These are phyloP conservation scores for Colletotrichum eleusines DNA, from an alignment of 2,329 filamentous ascomycete species.

Conservation along the genomic window DNA sequence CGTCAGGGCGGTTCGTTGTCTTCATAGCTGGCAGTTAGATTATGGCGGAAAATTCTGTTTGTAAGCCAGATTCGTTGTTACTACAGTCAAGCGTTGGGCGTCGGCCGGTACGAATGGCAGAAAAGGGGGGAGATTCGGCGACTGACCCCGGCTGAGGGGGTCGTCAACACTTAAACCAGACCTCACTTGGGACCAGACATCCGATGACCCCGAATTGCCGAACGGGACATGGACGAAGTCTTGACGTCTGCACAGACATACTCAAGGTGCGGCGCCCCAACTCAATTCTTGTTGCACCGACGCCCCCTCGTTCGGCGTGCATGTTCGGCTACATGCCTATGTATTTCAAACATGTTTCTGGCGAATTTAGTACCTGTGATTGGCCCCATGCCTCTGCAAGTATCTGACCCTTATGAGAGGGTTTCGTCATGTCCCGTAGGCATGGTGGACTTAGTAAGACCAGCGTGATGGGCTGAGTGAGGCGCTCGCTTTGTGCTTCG, in stretches of 20 bases:
- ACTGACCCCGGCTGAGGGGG: slow-evolving; percentile 2
- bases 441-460: not conserved
- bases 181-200: not conserved
- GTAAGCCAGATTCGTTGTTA: not conserved
- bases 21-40: not conserved
- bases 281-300: not conserved
- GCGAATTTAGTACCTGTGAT: too few relatives aligned
- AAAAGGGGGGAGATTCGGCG: not conserved
- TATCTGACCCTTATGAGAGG: not conserved
- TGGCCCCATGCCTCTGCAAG: not conserved
- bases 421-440: not conserved
- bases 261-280: not conserved
- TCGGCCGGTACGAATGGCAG: not conserved
- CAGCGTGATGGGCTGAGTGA: not conserved
- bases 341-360: not conserved
- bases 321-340: not conserved
- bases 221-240: not conserved
- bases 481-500: not conserved
- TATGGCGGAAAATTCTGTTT: too few relatives aligned
- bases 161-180: not conserved
- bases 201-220: not conserved
- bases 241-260: slow-evolving; percentile 4
- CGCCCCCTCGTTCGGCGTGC: not conserved
- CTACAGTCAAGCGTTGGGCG: not conserved
- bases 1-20: slow-evolving; percentile 48